Base-by-base conservation (phyloP, 73 alveolate genomes). In the Diophrys sp. region DNA sequence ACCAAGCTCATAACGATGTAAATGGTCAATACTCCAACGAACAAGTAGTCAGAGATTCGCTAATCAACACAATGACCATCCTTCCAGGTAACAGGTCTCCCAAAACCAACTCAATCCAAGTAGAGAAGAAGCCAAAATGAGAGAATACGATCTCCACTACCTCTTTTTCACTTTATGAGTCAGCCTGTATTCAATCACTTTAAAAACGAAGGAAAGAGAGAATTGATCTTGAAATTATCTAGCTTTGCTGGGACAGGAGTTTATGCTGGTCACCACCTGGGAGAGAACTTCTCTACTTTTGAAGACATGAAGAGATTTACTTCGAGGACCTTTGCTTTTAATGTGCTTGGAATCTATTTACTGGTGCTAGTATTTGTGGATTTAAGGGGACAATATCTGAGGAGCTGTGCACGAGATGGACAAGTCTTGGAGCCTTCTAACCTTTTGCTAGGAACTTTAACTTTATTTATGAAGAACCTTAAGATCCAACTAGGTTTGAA, bases 331-430 rank as follows among this genome's bases (percentile, higher is more conserved):
- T 91, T 73, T 73, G 55, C 75, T 53, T 93, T 92, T 83, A 89
- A 95, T 82, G 81, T 97, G 72, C 96, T 90, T 92, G 99, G 99
- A 29, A 93, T 97, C 98, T 99, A 0, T 80, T 93, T 72, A 80
- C 93, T 27, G 99, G 99, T 29, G 97, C 98, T 62, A 99, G 96
- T 90, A 94, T 97, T 67, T 97, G 99, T 81, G 99, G 99, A 25
- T 97, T 97, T 74, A 93, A 91, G 82, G 94, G 91, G 0, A 89
- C 93, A 76, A 93, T 99, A 11, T 83, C 79, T 2, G 97, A 91
- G 56, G 97, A 96, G 77, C 89, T 97, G 56, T 97, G 99, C 90
- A 94, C 96, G 8, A 90, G 99, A 71, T 97, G 99, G 99, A 90
- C 84, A 72, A 78, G 79, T 69, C 85, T 96, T 57, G 99, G 98